Conservation (phyloP, 1,139 yeast species). For the Groenewaldozyma auringiensis region DNA sequence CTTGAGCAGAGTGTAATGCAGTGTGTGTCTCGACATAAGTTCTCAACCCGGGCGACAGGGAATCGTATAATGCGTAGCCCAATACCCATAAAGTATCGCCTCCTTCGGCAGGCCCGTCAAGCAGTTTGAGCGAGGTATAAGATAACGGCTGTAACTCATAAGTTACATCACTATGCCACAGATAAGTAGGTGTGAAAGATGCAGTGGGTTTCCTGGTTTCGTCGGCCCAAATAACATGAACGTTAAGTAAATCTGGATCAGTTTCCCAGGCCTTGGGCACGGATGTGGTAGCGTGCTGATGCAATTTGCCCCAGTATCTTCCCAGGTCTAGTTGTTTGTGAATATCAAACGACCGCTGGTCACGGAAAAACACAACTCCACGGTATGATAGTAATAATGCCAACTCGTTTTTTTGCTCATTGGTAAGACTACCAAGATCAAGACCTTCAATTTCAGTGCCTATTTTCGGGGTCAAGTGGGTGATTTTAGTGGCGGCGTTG, state of each 20-base stretch:
- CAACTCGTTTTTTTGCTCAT: constrained; percentile 53
- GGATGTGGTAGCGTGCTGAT: constrained; percentile 68
- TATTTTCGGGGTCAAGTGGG: constrained; percentile 50
- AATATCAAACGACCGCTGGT: constrained; percentile 41
- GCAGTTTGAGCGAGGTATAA: constrained; percentile 51
- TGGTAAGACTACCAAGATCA: constrained; percentile 47
- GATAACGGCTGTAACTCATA: constrained; percentile 69
- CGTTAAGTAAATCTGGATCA: constrained; percentile 37
- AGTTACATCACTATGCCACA: constrained; percentile 65
- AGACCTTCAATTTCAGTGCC: constrained; percentile 58
- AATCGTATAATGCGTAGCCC: constrained; percentile 57
- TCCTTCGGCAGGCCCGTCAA: constrained; percentile 57
- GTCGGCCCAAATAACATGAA: constrained; percentile 48
- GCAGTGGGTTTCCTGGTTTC: constrained; percentile 25
- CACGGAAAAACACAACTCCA: constrained; percentile 61
- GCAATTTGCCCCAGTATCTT: constrained; percentile 57
- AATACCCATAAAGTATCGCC: constrained; percentile 71
- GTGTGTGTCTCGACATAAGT: constrained; percentile 48
- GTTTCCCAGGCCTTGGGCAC: constrained; percentile 42
- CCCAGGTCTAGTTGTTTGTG: constrained; percentile 54
- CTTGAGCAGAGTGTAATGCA: constrained; percentile 61
- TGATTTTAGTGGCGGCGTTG: constrained; percentile 35
- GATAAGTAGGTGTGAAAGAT: constrained; percentile 24
- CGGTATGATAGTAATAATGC: constrained; percentile 58
- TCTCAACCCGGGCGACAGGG: constrained; percentile 56